Evolutionary conservation across 768 basidiomycete genomes (phyloP).

Genomic region (Rubroboletus pulcherrimus): DNA sequence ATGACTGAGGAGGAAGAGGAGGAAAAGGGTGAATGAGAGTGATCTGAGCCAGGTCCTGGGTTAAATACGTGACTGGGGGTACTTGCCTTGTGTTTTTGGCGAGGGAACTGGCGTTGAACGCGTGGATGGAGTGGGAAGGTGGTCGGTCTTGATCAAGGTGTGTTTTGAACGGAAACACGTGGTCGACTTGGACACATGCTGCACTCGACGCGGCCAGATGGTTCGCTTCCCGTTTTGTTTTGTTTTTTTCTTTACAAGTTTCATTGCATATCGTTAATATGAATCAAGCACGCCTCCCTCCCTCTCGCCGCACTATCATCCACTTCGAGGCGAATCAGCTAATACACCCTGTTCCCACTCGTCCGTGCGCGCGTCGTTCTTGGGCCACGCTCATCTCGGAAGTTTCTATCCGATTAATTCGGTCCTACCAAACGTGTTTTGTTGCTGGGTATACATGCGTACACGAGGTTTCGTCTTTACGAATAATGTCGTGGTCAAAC

Average conservation of each 20-base stretch:
- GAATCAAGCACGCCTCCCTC: not conserved
- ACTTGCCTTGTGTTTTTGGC: conserved; percentile 29
- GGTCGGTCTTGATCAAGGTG: conserved; percentile 13
- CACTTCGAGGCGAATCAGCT: not conserved
- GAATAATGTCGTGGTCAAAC: not conserved
- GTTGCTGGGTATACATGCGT: not conserved
- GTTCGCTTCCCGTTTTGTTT: not conserved
- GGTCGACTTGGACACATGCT: conserved; percentile 1
- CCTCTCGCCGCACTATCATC: not conserved
- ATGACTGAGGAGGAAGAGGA: conserved; percentile 34
- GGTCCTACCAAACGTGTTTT: conserved; percentile 2
- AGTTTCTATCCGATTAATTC: not conserved
- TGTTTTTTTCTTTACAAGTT: not conserved
- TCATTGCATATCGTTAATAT: not conserved
- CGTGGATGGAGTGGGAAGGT: conserved; percentile 16
- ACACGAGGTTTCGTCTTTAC: not conserved
- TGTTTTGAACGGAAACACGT: conserved; percentile 19
- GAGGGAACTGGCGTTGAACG: conserved; percentile 13
- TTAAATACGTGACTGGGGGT: conserved; percentile 25
- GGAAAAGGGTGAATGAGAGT: not conserved
- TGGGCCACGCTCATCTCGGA: not conserved
- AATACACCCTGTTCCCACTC: not conserved
- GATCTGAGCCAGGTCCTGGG: conserved; percentile 1
- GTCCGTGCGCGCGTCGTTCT: not conserved
- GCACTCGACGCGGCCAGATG: not conserved